Percentiles rank a stretch among this genome's conserved stretches.
These are phyloP conservation scores for Akanthomyces lecanii DNA, from an alignment of 2,329 filamentous ascomycete genomes.

Conservation along the genomic window DNA sequence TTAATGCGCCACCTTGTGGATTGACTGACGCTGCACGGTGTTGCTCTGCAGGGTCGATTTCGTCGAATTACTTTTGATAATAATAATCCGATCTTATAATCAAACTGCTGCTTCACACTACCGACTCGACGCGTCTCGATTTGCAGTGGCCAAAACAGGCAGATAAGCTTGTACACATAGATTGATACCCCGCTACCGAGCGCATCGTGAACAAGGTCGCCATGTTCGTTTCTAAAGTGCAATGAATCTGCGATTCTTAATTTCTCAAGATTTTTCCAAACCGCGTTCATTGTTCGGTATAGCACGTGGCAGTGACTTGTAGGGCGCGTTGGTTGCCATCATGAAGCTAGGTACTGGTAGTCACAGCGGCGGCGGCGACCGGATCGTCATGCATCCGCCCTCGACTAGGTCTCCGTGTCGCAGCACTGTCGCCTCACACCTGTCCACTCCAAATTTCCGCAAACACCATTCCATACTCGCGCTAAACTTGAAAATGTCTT, in stretches of 20 bases:
- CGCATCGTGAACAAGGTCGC: too few relatives aligned
- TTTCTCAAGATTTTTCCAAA: background rate
- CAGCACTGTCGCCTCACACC: background rate
- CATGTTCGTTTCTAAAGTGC: background rate
- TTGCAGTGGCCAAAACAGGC: background rate
- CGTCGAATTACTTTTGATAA: too few relatives aligned
- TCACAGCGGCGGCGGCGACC: background rate
- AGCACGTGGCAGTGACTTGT: background rate
- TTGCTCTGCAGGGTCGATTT: too few relatives aligned
- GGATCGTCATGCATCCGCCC: constrained; percentile 4
- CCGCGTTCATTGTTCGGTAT: background rate
- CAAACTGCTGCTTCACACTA: background rate
- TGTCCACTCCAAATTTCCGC: background rate
- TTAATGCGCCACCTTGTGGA: background rate
- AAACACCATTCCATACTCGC: background rate
- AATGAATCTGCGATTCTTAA: background rate
- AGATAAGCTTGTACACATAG: background rate
- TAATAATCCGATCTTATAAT: too few relatives aligned
- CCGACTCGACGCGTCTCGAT: background rate
- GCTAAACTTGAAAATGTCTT: constrained; percentile 4
- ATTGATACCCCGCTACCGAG: too few relatives aligned
- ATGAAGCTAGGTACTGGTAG: background rate
- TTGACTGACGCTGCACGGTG: too few relatives aligned
- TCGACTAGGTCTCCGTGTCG: background rate
- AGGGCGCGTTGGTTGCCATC: background rate